Evolutionary conservation across 2,329 filamentous ascomycete genomes (phyloP).

Genomic region (Nannizzia gypsea): DNA sequence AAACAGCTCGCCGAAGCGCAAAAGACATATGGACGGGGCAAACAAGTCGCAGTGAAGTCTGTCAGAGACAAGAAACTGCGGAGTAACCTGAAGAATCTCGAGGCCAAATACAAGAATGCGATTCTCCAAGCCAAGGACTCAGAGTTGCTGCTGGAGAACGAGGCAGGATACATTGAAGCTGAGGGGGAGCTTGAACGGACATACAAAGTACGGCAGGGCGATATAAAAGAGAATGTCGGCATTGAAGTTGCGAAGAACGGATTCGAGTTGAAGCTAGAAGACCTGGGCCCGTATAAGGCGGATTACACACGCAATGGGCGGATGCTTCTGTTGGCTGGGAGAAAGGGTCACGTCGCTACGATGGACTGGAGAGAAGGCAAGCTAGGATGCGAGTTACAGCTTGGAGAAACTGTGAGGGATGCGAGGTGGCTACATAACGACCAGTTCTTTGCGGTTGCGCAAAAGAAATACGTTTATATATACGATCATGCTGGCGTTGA

Average conservation of each 20-base stretch:
- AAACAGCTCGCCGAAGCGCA: conserved; percentile 44
- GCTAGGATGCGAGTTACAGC: conserved; percentile 78
- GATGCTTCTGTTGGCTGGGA: conserved; percentile 70
- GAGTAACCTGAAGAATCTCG: conserved; percentile 63
- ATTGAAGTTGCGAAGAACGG: conserved; percentile 82
- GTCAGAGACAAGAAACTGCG: conserved; percentile 86
- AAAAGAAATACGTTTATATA: conserved; percentile 95
- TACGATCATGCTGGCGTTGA: conserved; percentile 88
- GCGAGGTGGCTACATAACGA: conserved; percentile 90
- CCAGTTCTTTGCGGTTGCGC: conserved; percentile 82
- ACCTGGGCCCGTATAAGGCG: conserved; percentile 73
- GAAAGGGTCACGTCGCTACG: conserved; percentile 88
- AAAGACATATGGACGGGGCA: conserved; percentile 72
- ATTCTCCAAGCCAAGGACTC: conserved; percentile 81
- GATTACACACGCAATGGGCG: conserved; percentile 87
- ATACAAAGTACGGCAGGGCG: conserved; percentile 82
- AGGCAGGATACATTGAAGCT: conserved; percentile 72
- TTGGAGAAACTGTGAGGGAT: conserved; percentile 82
- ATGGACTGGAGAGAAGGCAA: conserved; percentile 95
- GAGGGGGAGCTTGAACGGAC: conserved; percentile 83
- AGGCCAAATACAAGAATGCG: conserved; percentile 72
- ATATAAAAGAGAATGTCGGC: conserved; percentile 62
- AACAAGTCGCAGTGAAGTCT: conserved; percentile 56
- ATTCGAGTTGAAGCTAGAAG: conserved; percentile 75
- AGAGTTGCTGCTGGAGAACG: conserved; percentile 84